Conservation (phyloP, 129 eudicot species). For the Gnaphalium uliginosum region DNA sequence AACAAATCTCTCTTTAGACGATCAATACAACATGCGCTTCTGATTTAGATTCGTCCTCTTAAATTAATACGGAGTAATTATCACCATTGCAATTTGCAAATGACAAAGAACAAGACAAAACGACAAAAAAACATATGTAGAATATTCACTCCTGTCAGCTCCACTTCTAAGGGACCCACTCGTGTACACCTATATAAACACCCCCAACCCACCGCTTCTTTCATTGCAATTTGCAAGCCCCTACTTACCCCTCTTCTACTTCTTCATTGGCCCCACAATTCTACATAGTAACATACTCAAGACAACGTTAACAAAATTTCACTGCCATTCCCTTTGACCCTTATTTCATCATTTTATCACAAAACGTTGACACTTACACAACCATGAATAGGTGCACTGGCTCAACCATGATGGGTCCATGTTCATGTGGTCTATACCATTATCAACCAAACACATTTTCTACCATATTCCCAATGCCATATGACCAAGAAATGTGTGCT, state of each 20-base stretch:
- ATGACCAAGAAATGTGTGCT: conserved; percentile 32
- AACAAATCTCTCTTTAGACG: background rate
- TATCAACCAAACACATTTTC: conserved; percentile 32
- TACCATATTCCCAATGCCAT: conserved; percentile 49
- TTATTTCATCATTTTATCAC: conserved; percentile 27
- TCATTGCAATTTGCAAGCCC: conserved; percentile 32
- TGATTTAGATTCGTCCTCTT: background rate
- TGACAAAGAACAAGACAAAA: conserved; percentile 17
- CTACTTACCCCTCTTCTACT: conserved; percentile 31
- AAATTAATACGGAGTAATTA: background rate
- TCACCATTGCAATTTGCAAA: background rate
- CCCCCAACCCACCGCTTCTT: conserved; percentile 20
- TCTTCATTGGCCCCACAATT: conserved; percentile 20
- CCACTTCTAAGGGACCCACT: conserved; percentile 35
- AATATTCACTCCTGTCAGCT: conserved; percentile 31
- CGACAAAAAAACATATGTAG: conserved; percentile 35
- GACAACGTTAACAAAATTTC: background rate
- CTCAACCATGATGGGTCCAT: conserved; percentile 48
- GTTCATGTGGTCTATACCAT: conserved; percentile 53
- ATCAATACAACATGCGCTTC: background rate
- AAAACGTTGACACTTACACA: background rate
- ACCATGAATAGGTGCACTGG: conserved; percentile 53
- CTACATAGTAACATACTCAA: conserved; percentile 14
- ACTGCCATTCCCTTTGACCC: conserved; percentile 30
- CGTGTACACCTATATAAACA: conserved; percentile 31